These are phyloP conservation scores for Metschnikowia reukaufii DNA, from an alignment of 805 yeast genomes.

Conservation along the genomic window DNA sequence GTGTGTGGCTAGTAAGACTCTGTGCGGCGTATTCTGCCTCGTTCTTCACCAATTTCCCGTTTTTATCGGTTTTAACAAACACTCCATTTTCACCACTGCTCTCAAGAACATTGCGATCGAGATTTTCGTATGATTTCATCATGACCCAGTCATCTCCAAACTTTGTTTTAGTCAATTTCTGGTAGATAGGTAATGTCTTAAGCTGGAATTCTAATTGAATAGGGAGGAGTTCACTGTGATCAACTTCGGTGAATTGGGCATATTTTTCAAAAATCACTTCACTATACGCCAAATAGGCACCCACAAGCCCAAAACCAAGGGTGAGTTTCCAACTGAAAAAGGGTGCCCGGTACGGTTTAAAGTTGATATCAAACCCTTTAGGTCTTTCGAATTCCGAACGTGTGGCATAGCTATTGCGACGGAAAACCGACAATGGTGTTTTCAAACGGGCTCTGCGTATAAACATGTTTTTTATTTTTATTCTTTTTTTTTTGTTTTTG, in stretches of 20 bases:
- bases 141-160: conserved; percentile 49
- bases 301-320: conserved; percentile 30
- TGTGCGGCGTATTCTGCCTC: conserved; percentile 15
- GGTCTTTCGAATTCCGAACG: conserved; percentile 12
- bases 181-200: conserved; percentile 50
- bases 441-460: background rate
- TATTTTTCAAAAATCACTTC: conserved; percentile 34
- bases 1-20: conserved; percentile 40
- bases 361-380: conserved; percentile 8
- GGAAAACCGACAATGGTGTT: background rate
- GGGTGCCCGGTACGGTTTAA: conserved; percentile 8
- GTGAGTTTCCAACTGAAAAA: conserved; percentile 17
- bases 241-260: conserved; percentile 25
- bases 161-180: conserved; percentile 40
- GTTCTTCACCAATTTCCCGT: conserved; percentile 1
- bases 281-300: conserved; percentile 33
- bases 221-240: conserved; percentile 27
- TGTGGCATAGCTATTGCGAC: conserved; percentile 7
- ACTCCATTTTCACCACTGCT: background rate
- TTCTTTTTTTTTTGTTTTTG: background rate
- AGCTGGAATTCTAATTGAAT: conserved; percentile 49
- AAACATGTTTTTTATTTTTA: background rate
- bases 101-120: conserved; percentile 38
- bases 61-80: conserved; percentile 5
- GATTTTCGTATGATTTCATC: conserved; percentile 45